A percentile compares a stretch with the other conserved stretches of the same genome.
Evolutionary conservation across 192 early-diverging fungal genomes (phyloP).

Genomic region (Mycoemilia scoparia): DNA sequence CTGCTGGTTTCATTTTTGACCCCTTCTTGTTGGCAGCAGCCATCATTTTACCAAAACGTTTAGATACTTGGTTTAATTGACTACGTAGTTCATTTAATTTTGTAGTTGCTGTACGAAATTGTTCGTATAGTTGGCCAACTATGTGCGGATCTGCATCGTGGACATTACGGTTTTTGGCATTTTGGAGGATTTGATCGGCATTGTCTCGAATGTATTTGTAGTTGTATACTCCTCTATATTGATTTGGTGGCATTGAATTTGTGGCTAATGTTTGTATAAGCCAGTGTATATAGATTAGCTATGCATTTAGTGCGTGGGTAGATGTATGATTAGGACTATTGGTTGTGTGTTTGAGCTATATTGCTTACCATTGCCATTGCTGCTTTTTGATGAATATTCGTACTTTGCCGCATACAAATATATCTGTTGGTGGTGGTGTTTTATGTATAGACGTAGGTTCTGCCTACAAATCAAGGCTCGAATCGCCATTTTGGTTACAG

Average conservation of each 20-base stretch:
- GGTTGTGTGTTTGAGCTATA: too few species aligned
- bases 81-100: conserved; percentile 15
- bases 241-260: background rate
- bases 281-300: too few species aligned
- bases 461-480: too few species aligned
- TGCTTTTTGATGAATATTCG: too few species aligned
- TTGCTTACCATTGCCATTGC: too few species aligned
- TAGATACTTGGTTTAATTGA: conserved; percentile 26
- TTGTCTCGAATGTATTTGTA: conserved; percentile 42
- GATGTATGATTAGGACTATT: too few species aligned
- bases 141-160: conserved; percentile 21
- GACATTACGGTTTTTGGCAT: conserved; percentile 36
- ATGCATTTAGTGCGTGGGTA: too few species aligned
- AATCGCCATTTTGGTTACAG: too few species aligned
- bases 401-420: too few species aligned
- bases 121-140: conserved; percentile 31
- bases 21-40: conserved; percentile 10
- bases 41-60: conserved; percentile 28
- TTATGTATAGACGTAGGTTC: too few species aligned
- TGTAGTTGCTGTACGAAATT: conserved; percentile 11
- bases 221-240: conserved; percentile 11
- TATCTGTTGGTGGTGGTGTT: too few species aligned
- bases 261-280: background rate
- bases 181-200: conserved; percentile 18
- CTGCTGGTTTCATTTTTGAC: conserved; percentile 8